These are phyloP conservation scores for Citrus unshiu DNA, from an alignment of 345 rosid species.

Conservation along the genomic window DNA sequence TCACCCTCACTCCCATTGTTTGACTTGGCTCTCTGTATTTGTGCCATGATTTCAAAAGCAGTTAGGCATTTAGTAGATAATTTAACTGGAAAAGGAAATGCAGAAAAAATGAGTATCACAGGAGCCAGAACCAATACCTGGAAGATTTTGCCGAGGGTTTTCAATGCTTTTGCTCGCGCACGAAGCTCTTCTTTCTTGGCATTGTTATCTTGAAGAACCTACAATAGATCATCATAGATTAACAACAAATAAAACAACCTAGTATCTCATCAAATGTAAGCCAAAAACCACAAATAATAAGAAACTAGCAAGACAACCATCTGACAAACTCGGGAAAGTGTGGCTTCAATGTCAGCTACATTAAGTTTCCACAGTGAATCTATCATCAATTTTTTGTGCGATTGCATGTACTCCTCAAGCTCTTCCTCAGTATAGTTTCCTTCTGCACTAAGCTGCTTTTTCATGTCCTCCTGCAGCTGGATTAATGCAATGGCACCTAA, in stretches of 20 bases:
- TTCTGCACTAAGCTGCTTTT: conserved; percentile 77
- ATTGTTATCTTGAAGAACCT: conserved; percentile 95
- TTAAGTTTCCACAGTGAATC: conserved; percentile 99
- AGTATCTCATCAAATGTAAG: conserved; percentile 7
- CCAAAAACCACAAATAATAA: conserved; percentile 18
- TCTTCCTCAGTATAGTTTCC: conserved; percentile 87
- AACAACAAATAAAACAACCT: conserved; percentile 8
- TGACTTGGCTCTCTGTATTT: conserved; percentile 59
- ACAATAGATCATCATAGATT: conserved; percentile 26
- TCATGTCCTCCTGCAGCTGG: conserved; percentile 99
- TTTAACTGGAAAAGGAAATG: neutral
- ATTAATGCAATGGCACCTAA: conserved; percentile 93
- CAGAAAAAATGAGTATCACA: neutral
- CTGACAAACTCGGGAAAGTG: conserved; percentile 94
- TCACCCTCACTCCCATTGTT: conserved; percentile 60
- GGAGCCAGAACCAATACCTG: conserved; percentile 46
- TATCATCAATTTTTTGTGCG: conserved; percentile 87
- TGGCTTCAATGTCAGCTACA: conserved; percentile 94
- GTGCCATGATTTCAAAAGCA: conserved; percentile 2
- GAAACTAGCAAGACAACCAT: conserved; percentile 59
- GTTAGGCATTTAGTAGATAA: neutral
- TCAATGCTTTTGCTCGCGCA: conserved; percentile 88
- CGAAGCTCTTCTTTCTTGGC: conserved; percentile 88
- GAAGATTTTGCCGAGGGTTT: conserved; percentile 89
- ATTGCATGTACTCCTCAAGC: conserved; percentile 81